A percentile compares a stretch with the other conserved stretches of the same genome.
phyloP scores from a whole-genome alignment of 139 green algal genomes.

The Choricystis sp. region DNA sequence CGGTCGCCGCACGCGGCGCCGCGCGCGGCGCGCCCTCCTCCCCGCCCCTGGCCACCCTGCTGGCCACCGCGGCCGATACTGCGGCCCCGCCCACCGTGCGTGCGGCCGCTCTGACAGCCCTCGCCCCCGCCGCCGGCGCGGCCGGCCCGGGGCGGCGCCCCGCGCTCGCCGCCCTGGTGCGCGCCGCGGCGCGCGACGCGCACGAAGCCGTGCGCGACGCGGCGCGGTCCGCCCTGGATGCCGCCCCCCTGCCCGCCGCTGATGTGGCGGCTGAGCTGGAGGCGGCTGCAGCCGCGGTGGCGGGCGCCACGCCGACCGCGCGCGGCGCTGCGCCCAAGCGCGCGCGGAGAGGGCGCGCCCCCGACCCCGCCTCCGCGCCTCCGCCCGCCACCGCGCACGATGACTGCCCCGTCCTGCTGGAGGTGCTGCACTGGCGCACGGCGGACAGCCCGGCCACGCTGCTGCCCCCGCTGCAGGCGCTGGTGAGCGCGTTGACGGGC shows the following conservation, averaged over 20 bases:
- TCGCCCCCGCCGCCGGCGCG: not conserved
- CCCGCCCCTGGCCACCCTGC: too few relatives aligned
- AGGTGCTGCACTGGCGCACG: constrained; percentile 44
- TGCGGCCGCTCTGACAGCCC: not conserved
- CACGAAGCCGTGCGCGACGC: constrained; percentile 17
- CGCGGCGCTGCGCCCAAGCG: not conserved
- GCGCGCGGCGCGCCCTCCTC: not conserved
- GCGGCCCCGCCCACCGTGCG: not conserved
- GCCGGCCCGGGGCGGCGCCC: too few relatives aligned
- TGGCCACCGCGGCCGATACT: not conserved
- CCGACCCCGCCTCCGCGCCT: not conserved
- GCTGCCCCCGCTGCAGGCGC: constrained; percentile 1
- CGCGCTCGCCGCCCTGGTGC: constrained; percentile 10
- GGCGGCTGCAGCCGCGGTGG: not conserved
- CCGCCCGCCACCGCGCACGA: not conserved
- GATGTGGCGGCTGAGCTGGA: not conserved
- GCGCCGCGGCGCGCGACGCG: constrained; percentile 10
- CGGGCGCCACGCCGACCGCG: not conserved
- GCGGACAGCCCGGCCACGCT: constrained; percentile 13
- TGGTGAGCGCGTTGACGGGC: constrained; percentile 7
- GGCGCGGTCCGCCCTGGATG: constrained; percentile 18
- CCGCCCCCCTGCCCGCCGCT: constrained; percentile 12
- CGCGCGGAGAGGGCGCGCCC: not conserved
- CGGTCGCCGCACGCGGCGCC: too few relatives aligned
- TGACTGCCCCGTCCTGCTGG: constrained; percentile 17